Conservation (phyloP, 1,139 yeast species). For the Yamadazyma diddensiae region DNA sequence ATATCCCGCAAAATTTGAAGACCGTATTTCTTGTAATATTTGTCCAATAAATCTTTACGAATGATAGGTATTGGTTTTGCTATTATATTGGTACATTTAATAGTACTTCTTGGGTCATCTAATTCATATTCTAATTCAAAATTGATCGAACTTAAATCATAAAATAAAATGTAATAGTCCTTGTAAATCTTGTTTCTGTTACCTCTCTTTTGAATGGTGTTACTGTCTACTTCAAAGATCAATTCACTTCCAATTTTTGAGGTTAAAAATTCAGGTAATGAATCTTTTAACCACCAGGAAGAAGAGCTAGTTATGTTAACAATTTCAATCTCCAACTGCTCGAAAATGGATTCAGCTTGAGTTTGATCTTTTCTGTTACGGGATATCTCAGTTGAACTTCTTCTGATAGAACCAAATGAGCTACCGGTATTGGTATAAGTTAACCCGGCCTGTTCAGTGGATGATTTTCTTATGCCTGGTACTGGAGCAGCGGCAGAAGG, state of each 20-base stretch:
- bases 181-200: conserved; percentile 49
- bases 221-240: conserved; percentile 65
- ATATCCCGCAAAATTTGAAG: conserved; percentile 18
- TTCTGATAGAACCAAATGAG: conserved; percentile 20
- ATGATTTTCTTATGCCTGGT: conserved; percentile 14
- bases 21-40: conserved; percentile 48
- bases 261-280: conserved; percentile 57
- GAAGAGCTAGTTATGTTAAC: conserved; percentile 27
- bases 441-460: conserved; percentile 22
- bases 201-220: conserved; percentile 54
- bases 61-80: conserved; percentile 46
- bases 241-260: conserved; percentile 45
- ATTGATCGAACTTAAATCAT: conserved; percentile 67
- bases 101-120: conserved; percentile 54
- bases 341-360: conserved; percentile 29
- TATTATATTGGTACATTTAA: conserved; percentile 42
- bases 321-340: conserved; percentile 30
- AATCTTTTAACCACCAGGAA: conserved; percentile 66
- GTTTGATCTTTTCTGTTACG: conserved; percentile 18
- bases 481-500: too few relatives aligned
- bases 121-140: conserved; percentile 56
- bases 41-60: conserved; percentile 49
- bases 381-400: conserved; percentile 16
- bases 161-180: conserved; percentile 72
- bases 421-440: conserved; percentile 23